Evolutionary conservation across 495 filamentous ascomycete species (phyloP), one percentile per base, ranked within the genome.

Genomic region (Poronia punctata): DNA sequence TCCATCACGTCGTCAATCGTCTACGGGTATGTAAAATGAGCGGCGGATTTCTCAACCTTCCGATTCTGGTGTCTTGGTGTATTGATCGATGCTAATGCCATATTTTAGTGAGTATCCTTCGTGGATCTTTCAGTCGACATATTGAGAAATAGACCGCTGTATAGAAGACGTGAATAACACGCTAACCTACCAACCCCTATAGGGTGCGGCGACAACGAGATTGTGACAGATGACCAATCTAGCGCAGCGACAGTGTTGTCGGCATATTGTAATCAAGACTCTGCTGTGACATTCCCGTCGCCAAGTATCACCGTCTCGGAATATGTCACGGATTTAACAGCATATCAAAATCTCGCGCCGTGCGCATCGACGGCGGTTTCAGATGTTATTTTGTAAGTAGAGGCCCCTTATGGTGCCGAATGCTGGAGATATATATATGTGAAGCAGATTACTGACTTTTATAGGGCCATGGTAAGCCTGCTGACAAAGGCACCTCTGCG

Each of bases 281-380:
- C 40, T 4, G 38, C 56, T 0, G 38, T 49, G 11, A 35, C 60
- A 0, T 68, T 73, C 23, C 50, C 64, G 5, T 57, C 57, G 10
- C 65, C 65, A 3, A 53, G 54, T 5, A 50, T 54, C 7, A 51
- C 56, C 2, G 68, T 74, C 7, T 53, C 50, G 1, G 48, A 54
- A 18, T 70, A 68, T 18, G 64, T 74, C 25, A 71, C 67, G n/a
- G 71, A 75, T 29, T 40, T 73, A 8, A 45, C 68, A 5, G 62
- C 65, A 32, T 57, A 58, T 20, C 40, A 46, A 0, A 44, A 66
- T 10, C 56, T 75, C 27, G 70, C 67, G 3, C 60, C 62, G 20
- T 75, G 71, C 32, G 71, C 70, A 4, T 26, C 43, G 10, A 45
- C 31, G 6, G 69, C 54, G 3, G n/a, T 75, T 3, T 48, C 43